Evolutionary conservation across 306 rosid species (phyloP).

Genomic region (Casuarina cunninghamiana): DNA sequence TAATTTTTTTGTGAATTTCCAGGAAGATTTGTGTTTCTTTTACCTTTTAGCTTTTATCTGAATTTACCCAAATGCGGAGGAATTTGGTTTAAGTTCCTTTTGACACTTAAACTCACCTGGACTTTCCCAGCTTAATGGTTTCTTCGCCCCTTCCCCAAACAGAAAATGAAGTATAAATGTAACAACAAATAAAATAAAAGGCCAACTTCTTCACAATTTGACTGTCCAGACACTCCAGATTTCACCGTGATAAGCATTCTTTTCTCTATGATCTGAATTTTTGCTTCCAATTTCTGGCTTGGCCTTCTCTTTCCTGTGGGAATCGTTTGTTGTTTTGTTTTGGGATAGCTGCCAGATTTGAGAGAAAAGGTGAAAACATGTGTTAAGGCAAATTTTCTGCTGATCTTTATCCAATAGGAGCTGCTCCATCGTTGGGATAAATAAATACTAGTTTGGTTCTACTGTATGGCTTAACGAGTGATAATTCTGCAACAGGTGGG

Average conservation of each 20-base stretch:
- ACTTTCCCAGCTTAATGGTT: neutral
- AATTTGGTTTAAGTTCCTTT: neutral
- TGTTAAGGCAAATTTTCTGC: neutral
- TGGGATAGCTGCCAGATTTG: no score
- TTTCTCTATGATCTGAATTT: neutral
- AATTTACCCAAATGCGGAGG: neutral
- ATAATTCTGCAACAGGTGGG: conserved; percentile 36
- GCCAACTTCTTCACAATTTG: neutral
- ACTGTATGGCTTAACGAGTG: conserved; percentile 17
- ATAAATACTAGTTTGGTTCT: neutral
- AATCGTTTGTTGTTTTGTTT: neutral
- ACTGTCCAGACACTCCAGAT: neutral
- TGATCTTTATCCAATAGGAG: neutral
- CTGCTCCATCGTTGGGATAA: neutral
- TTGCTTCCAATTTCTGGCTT: neutral
- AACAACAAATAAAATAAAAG: neutral
- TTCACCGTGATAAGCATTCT: neutral
- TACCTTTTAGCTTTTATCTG: neutral
- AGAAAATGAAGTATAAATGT: neutral
- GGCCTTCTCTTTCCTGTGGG: neutral
- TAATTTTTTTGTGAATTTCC: conserved; percentile 3
- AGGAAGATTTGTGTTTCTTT: neutral
- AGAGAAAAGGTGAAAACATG: neutral
- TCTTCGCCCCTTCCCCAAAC: neutral
- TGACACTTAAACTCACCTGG: neutral